Conservation (phyloP, 306 rosid genomes). For the Vigna trinervia region DNA sequence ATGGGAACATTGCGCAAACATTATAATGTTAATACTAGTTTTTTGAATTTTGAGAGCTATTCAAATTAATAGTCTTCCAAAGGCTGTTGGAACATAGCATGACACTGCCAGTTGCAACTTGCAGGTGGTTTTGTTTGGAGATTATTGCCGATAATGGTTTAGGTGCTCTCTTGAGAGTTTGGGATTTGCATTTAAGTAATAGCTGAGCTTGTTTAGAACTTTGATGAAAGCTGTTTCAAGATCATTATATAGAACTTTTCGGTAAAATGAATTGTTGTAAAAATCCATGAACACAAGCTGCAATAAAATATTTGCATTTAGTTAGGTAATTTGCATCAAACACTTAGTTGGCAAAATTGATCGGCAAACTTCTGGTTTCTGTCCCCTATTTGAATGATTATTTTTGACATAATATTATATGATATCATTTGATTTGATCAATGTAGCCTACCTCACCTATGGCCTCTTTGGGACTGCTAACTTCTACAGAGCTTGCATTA, state of each 20-base stretch:
- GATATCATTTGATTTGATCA: not conserved
- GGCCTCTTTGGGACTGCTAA: not conserved
- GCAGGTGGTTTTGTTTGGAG: constrained; percentile 21
- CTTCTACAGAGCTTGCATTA: constrained; percentile 1
- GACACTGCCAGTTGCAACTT: not conserved
- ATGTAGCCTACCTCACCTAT: not conserved
- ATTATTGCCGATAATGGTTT: not conserved
- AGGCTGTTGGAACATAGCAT: not conserved
- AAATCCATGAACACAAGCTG: not conserved
- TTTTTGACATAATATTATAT: not conserved
- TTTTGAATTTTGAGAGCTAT: not conserved
- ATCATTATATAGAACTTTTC: not conserved
- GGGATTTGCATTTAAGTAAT: not conserved
- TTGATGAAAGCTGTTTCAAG: not conserved
- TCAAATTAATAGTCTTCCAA: not conserved
- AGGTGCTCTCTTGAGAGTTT: constrained; percentile 20
- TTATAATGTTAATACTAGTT: constrained; percentile 1
- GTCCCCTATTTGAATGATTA: not conserved
- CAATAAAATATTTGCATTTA: constrained; percentile 1
- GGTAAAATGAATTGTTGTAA: constrained; percentile 19
- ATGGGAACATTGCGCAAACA: not conserved
- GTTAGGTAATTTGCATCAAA: constrained; percentile 21
- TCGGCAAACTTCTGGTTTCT: constrained; percentile 11
- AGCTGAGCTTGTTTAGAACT: not conserved
- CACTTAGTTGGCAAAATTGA: not conserved